A percentile compares a stretch with the other conserved stretches of the same genome.
These are phyloP conservation scores for Brasilioporus rufonigricans DNA, from an alignment of 768 basidiomycete species.

Conservation along the genomic window DNA sequence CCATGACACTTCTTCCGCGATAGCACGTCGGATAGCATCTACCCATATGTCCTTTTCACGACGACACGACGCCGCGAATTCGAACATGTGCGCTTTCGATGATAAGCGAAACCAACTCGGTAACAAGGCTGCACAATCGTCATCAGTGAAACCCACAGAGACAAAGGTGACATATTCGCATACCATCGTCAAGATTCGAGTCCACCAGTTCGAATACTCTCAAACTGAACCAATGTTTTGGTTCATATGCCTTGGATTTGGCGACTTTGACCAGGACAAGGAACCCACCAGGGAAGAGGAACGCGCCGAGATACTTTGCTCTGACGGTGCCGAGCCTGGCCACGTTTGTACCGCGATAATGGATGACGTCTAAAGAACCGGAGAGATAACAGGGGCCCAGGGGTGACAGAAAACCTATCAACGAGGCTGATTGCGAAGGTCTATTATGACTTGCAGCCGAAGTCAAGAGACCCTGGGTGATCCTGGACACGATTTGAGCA, in stretches of 20 bases:
- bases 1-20: constrained; percentile 45
- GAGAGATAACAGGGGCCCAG: constrained; percentile 78
- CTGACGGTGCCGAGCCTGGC: constrained; percentile 51
- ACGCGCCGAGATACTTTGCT: constrained; percentile 87
- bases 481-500: constrained; percentile 64
- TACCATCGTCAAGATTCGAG: constrained; percentile 71
- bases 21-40: constrained; percentile 55
- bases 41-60: constrained; percentile 90
- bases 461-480: constrained; percentile 40
- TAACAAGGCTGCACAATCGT: constrained; percentile 55
- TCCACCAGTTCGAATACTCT: constrained; percentile 70
- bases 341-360: constrained; percentile 50
- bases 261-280: constrained; percentile 83
- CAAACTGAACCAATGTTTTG: constrained; percentile 85
- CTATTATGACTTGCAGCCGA: constrained; percentile 27
- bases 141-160: constrained; percentile 3
- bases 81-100: constrained; percentile 70
- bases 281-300: constrained; percentile 85
- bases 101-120: constrained; percentile 80
- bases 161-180: constrained; percentile 30
- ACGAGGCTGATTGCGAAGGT: constrained; percentile 38
- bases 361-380: constrained; percentile 87
- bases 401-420: constrained; percentile 62
- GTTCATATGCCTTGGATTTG: constrained; percentile 80
- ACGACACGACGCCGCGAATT: constrained; percentile 81